These are phyloP conservation scores for Verbena officinalis DNA, from an alignment of 257 asterid genomes.

Conservation along the genomic window DNA sequence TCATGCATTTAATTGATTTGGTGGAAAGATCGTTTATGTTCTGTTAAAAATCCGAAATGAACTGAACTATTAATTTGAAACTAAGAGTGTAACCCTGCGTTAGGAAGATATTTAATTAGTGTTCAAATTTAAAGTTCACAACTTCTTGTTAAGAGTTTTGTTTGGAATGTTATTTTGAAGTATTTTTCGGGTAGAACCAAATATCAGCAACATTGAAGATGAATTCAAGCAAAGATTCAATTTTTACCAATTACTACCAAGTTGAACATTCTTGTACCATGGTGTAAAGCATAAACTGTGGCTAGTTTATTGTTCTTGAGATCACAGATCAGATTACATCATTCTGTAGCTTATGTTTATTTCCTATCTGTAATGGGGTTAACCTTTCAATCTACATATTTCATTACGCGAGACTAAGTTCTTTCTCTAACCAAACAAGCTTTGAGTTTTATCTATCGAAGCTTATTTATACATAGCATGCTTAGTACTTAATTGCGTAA, in stretches of 20 bases:
- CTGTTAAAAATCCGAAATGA: not conserved
- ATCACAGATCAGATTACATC: slow-evolving; percentile 8
- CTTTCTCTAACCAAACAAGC: not conserved
- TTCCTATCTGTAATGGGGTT: slow-evolving; percentile 5
- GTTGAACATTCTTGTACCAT: not conserved
- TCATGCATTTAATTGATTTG: slow-evolving; percentile 15
- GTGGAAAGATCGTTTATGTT: not conserved
- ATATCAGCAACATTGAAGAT: not conserved
- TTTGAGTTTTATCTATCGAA: not conserved
- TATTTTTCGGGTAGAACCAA: slow-evolving; percentile 5
- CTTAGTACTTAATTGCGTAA: not conserved
- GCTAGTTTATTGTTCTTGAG: not conserved
- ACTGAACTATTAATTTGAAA: slow-evolving; percentile 15
- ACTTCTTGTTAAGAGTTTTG: not conserved
- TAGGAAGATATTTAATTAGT: not conserved
- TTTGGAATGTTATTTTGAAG: slow-evolving; percentile 9
- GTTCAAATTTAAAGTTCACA: not conserved
- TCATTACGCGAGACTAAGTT: not conserved
- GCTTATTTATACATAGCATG: slow-evolving; percentile 4
- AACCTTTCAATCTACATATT: not conserved
- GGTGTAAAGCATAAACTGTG: not conserved
- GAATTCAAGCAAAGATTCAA: not conserved
- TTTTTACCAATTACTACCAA: not conserved
- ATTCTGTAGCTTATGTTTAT: not conserved
- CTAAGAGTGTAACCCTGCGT: not conserved